These are phyloP conservation scores for Ceratobasidium sp. DNA, from an alignment of 1,284 basidiomycete species.

Conservation along the genomic window DNA sequence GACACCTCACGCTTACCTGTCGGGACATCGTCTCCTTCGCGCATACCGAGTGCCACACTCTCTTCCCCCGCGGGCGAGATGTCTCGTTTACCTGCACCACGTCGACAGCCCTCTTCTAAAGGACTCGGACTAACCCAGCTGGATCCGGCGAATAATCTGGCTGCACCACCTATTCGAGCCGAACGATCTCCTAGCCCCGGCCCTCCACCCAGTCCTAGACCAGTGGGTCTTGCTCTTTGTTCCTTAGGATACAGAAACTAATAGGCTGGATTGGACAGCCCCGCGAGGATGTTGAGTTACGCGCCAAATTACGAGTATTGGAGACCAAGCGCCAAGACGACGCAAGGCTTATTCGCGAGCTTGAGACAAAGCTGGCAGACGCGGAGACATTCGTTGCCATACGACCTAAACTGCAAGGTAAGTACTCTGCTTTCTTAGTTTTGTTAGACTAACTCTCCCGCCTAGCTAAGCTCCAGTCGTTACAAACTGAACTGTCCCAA, in stretches of 20 bases:
- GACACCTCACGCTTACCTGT: constrained; percentile 32
- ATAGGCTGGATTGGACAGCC: constrained; percentile 55
- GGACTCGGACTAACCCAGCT: not conserved
- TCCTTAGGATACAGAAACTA: constrained; percentile 43
- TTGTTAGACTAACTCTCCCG: not conserved
- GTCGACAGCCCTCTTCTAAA: not conserved
- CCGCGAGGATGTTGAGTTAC: constrained; percentile 78
- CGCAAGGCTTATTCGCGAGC: constrained; percentile 79
- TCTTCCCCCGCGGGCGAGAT: constrained; percentile 39
- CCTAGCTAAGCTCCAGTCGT: constrained; percentile 77
- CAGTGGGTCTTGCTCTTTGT: constrained; percentile 35
- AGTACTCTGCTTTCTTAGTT: constrained; percentile 29
- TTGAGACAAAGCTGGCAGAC: constrained; percentile 86
- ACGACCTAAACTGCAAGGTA: constrained; percentile 82
- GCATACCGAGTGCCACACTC: not conserved
- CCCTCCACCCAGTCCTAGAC: constrained; percentile 48
- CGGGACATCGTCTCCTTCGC: not conserved
- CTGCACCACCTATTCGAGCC: not conserved
- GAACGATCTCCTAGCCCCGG: constrained; percentile 26
- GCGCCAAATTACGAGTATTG: constrained; percentile 83
- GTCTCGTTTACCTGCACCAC: constrained; percentile 35
- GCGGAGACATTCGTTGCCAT: constrained; percentile 87
- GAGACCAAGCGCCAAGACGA: constrained; percentile 91
- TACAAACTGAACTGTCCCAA: constrained; percentile 79
- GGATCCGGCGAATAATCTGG: not conserved